phyloP scores from a whole-genome alignment of 768 basidiomycete species.

The Panellus pusillus region DNA sequence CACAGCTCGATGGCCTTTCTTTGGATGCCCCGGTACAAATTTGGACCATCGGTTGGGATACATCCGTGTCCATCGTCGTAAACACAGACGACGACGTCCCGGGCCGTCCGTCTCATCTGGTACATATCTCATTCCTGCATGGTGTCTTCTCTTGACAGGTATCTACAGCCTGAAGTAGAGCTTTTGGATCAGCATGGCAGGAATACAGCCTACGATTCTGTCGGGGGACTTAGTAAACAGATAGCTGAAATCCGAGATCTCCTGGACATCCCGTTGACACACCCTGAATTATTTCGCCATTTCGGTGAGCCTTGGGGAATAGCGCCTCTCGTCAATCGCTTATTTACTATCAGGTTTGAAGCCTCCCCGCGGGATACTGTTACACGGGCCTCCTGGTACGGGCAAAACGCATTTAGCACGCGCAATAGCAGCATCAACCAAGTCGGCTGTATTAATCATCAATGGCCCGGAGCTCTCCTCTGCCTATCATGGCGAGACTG shows the following conservation, averaged over 20 bases:
- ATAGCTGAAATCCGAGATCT: constrained; percentile 84
- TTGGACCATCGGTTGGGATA: constrained; percentile 74
- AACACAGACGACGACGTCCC: constrained; percentile 30
- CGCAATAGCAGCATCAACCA: constrained; percentile 86
- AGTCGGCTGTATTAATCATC: constrained; percentile 86
- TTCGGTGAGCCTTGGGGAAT: constrained; percentile 51
- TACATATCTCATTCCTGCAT: constrained; percentile 1
- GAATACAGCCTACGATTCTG: constrained; percentile 68
- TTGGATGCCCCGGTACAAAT: constrained; percentile 41
- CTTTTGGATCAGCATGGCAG: constrained; percentile 41
- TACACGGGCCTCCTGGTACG: constrained; percentile 96
- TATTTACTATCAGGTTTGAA: constrained; percentile 64
- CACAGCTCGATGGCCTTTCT: constrained; percentile 45
- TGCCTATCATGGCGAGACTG: constrained; percentile 97
- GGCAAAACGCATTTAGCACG: constrained; percentile 97
- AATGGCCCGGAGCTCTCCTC: constrained; percentile 95
- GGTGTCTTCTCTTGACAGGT: constrained; percentile 17
- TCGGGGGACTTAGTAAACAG: constrained; percentile 88
- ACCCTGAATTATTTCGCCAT: constrained; percentile 77
- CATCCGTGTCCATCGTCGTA: constrained; percentile 46
- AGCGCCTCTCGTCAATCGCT: constrained; percentile 1
- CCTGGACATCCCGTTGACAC: constrained; percentile 80
- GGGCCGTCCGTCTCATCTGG: constrained; percentile 2
- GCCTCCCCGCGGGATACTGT: constrained; percentile 91
- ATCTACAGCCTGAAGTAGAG: constrained; percentile 46